Base-by-base conservation (phyloP, 345 rosid genomes). In the Limnanthes douglasii region DNA sequence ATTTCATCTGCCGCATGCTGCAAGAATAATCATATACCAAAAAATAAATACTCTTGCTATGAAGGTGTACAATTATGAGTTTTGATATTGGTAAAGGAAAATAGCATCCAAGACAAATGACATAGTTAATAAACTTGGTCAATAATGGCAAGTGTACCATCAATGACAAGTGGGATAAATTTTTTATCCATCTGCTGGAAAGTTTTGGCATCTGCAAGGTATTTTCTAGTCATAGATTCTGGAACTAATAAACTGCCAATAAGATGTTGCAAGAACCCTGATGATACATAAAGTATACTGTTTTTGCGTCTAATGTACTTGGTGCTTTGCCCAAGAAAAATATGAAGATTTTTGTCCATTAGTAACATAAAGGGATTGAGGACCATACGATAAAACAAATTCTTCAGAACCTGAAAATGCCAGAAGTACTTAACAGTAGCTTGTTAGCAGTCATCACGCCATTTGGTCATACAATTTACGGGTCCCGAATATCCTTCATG, bases 1-100 rank as follows among this genome's bases (percentile, higher is more conserved):
- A 94, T 84, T 79, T 90, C 95, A 68, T 90, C 95, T 21, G 98
- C 98, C 52, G 95, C 95, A 66, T 90, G 93, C 86, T 72, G 78
- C 46, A 41, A 43, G 30, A 2, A 8, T 29, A 19, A 29, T 20
- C 6, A 42, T 4, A 24, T 9, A 26, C 8, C 11, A 26, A n/a
- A n/a, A n/a, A n/a, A n/a, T n/a, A n/a, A n/a, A 26, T 9, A 12
- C 30, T 6, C 30, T 2, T 12, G 6, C 30, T 8, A 6, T 26
- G 11, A 2, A 6, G 30, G 30, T n/a, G n/a, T n/a, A n/a, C n/a
- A n/a, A n/a, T n/a, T n/a, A n/a, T n/a, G n/a, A n/a, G n/a, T n/a
- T 18, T 34, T 23, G 41, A 23, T 6, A 24, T n/a, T 14, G 31
- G 8, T 39, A 14, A 15, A 5, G 21, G 21, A 15, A 28, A 28